These are phyloP conservation scores for Drechslerella dactyloides DNA, from an alignment of 2,329 filamentous ascomycete species.

Conservation along the genomic window DNA sequence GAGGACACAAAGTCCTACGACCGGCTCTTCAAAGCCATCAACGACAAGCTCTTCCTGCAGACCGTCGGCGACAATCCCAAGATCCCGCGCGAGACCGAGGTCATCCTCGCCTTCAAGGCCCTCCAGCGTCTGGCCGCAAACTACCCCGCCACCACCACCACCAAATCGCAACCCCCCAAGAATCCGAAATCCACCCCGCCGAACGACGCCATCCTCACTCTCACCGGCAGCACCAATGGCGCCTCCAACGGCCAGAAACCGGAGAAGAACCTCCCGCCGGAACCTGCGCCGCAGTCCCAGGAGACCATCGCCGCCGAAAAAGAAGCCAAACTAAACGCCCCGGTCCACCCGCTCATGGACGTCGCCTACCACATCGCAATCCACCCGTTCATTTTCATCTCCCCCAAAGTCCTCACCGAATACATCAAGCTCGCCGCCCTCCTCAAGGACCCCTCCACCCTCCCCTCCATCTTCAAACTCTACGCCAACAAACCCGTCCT, in stretches of 20 bases:
- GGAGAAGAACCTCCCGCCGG: conserved; percentile 17
- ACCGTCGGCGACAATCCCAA: conserved; percentile 37
- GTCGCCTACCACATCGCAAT: conserved; percentile 73
- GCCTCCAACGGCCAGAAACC: not conserved
- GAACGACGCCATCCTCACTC: conserved; percentile 58
- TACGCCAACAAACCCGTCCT: conserved; percentile 81
- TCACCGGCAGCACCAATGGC: conserved; percentile 57
- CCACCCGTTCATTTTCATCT: conserved; percentile 80
- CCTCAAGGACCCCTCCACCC: conserved; percentile 74
- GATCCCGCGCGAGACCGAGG: conserved; percentile 51
- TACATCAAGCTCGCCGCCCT: conserved; percentile 80
- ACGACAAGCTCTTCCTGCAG: conserved; percentile 44
- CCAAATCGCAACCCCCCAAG: conserved; percentile 42
- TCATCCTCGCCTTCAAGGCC: conserved; percentile 52
- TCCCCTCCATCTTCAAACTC: conserved; percentile 79
- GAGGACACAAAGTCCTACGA: conserved; percentile 38
- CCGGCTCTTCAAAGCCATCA: conserved; percentile 40
- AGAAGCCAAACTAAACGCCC: conserved; percentile 48
- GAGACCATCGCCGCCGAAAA: conserved; percentile 56
- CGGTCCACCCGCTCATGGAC: conserved; percentile 52
- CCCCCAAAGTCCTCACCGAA: conserved; percentile 70
- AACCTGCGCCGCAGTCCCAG: conserved; percentile 19
- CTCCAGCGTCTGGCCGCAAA: conserved; percentile 52
- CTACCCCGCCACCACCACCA: conserved; percentile 52
- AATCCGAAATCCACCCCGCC: conserved; percentile 54